These are phyloP conservation scores for Alternaria triticina DNA, from an alignment of 2,329 filamentous ascomycete species.

Conservation along the genomic window DNA sequence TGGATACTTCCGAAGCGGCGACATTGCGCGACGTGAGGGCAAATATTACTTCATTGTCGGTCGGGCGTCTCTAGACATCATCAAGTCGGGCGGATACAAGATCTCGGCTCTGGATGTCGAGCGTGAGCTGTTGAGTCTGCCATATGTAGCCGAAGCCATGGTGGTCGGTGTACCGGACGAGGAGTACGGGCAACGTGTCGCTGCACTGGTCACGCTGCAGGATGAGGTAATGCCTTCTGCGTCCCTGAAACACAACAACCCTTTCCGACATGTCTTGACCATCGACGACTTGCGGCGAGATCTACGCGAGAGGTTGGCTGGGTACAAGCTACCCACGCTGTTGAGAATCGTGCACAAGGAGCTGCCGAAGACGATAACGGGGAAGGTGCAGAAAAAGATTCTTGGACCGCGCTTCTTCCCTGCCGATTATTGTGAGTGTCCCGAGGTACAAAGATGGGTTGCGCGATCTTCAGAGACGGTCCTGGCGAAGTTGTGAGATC, in stretches of 20 bases:
- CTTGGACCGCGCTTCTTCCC: constrained; percentile 52
- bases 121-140: constrained; percentile 58
- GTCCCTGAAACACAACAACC: constrained; percentile 22
- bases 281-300: constrained; percentile 54
- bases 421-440: constrained; percentile 18
- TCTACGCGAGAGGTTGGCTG: constrained; percentile 52
- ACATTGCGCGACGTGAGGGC: constrained; percentile 49
- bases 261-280: constrained; percentile 31
- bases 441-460: constrained; percentile 42
- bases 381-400: constrained; percentile 60
- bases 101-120: constrained; percentile 63
- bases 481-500: constrained; percentile 29
- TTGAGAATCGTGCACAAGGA: constrained; percentile 53
- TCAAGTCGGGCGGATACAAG: constrained; percentile 64
- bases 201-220: constrained; percentile 57
- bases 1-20: constrained; percentile 59
- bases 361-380: constrained; percentile 57
- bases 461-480: constrained; percentile 12
- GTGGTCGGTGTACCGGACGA: constrained; percentile 61
- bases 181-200: constrained; percentile 63
- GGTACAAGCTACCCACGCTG: constrained; percentile 59
- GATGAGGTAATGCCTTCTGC: constrained; percentile 35
- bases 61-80: constrained; percentile 60
- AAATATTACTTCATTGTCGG: constrained; percentile 61
- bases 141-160: constrained; percentile 59